Evolutionary conservation across 305 asterid species (phyloP).

Genomic region (Fraxinus sp.): DNA sequence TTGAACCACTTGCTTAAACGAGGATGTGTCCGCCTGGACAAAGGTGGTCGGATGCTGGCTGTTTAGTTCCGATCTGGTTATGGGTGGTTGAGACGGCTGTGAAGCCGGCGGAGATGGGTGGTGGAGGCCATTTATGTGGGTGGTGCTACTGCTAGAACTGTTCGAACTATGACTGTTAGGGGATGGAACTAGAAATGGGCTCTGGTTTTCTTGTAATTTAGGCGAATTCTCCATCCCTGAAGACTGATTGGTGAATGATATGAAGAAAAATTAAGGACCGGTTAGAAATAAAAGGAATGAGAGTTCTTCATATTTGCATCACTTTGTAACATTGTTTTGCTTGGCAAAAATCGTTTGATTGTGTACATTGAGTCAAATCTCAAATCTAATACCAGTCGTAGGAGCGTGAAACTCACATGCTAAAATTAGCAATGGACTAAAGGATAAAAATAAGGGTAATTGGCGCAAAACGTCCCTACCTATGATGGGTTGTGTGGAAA

Average conservation of each 20-base stretch:
- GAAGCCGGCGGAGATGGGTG: slow-evolving; percentile 33
- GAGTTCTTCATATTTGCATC: slow-evolving; percentile 34
- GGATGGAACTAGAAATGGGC: slow-evolving; percentile 45
- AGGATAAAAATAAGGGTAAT: no score
- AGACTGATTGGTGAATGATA: background rate
- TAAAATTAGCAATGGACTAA: background rate
- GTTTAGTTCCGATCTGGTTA: slow-evolving; percentile 57
- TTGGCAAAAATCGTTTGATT: slow-evolving; percentile 52
- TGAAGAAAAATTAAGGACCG: slow-evolving; percentile 3
- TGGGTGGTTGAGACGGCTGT: background rate
- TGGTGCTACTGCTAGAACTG: slow-evolving; percentile 52
- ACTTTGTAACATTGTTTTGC: slow-evolving; percentile 38
- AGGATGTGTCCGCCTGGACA: slow-evolving; percentile 66
- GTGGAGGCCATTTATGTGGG: slow-evolving; percentile 36
- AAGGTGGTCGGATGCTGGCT: slow-evolving; percentile 65
- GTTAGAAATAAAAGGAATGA: slow-evolving; percentile 18
- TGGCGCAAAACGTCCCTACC: no score
- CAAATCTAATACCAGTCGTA: background rate
- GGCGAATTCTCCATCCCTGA: slow-evolving; percentile 48
- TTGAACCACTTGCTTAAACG: slow-evolving; percentile 68
- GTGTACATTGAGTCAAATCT: slow-evolving; percentile 14
- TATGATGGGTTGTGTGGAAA: no score
- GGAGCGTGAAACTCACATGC: slow-evolving; percentile 4
- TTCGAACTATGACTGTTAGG: slow-evolving; percentile 50
- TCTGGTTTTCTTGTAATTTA: slow-evolving; percentile 39